Base-by-base conservation (phyloP, 495 filamentous ascomycete genomes). In the Penicillium ochrochloron region DNA sequence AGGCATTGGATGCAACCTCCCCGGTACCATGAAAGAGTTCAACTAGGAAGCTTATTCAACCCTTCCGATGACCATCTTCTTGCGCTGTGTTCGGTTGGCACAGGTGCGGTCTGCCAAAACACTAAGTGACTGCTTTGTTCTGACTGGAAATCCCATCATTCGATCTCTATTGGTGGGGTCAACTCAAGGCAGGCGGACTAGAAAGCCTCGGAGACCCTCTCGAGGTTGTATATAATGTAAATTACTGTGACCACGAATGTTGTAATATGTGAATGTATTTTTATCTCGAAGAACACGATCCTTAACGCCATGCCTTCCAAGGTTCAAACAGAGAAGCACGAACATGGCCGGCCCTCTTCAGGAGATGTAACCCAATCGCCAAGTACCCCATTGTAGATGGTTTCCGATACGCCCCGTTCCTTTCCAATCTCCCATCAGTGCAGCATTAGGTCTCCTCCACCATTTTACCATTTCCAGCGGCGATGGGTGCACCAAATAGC, bases 401-500 rank as follows among this genome's bases (percentile, higher is more conserved):
- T 63, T 35, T 66, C 67, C 51, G 62, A 72, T 67, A 68, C 76
- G 76, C 77, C 75, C 46, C 61, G 42, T 67, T 64, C 66, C 61
- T 46, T 61, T 67, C 59, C 61, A 51, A 62, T 41, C 46, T 54
- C 12, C 12, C 23, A 37, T 21, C 25, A 48, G 59, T 63, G 35
- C 12, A 46, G 15, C 27, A 21, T 76, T 59, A 82, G 29, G 83
- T 61, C 70, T 83, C 82, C 62, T 83, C 78, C 50, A 84, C 80
- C 54, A 84, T 70, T 59, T 80, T 84, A 35, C 73, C 73, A 46
- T 61, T 66, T 19, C 65, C 64, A 57, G 56, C 59, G 7, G 63
- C 68, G n/a, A 67, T 10, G 33, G 70, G 68, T 33, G 58, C 65
- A 48, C 75, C 78, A 73, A 91, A 96, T 17, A 89, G 66, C 63